Percentiles rank a stretch among this genome's conserved stretches.
These are phyloP conservation scores for Dothidotthia symphoricarpi DNA, from an alignment of 2,329 filamentous ascomycete species.

Conservation along the genomic window DNA sequence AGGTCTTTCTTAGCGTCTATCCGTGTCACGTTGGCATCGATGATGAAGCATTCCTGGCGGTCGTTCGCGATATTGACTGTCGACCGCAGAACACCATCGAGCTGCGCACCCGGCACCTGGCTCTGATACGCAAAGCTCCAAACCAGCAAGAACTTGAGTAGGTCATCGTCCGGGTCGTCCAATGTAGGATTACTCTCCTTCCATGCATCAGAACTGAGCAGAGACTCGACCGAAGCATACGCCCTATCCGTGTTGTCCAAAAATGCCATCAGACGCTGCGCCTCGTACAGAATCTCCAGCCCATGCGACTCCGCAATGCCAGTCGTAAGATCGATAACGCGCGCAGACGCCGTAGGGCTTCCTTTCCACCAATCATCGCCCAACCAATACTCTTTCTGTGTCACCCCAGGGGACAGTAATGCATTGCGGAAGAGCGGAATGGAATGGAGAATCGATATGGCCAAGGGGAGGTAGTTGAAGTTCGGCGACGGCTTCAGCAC, in stretches of 20 bases:
- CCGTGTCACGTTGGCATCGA: conserved; percentile 28
- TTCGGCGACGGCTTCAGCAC: conserved; percentile 58
- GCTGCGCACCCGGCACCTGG: conserved; percentile 42
- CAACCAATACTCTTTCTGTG: conserved; percentile 53
- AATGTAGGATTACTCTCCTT: conserved; percentile 15
- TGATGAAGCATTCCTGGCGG: conserved; percentile 26
- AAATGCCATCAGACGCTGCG: conserved; percentile 62
- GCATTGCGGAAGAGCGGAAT: conserved; percentile 60
- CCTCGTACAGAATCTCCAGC: conserved; percentile 54
- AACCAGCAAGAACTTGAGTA: conserved; percentile 49
- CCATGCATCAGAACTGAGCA: conserved; percentile 47
- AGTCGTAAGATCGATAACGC: conserved; percentile 48
- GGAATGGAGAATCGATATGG: conserved; percentile 61
- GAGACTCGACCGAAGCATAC: conserved; percentile 57
- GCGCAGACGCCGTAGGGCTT: conserved; percentile 50
- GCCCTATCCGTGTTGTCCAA: conserved; percentile 57
- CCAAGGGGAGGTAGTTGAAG: conserved; percentile 55
- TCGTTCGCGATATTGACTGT: conserved; percentile 35
- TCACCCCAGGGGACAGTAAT: conserved; percentile 50
- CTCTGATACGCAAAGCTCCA: conserved; percentile 51
- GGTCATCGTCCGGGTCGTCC: conserved; percentile 37
- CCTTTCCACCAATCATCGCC: conserved; percentile 64
- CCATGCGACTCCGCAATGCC: conserved; percentile 28
- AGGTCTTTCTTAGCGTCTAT: conserved; percentile 25
- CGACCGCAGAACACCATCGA: conserved; percentile 48